A percentile compares a stretch with the other conserved stretches of the same genome.
Evolutionary conservation across 2,329 filamentous ascomycete genomes (phyloP).

Genomic region (Fusarium vanettenii): DNA sequence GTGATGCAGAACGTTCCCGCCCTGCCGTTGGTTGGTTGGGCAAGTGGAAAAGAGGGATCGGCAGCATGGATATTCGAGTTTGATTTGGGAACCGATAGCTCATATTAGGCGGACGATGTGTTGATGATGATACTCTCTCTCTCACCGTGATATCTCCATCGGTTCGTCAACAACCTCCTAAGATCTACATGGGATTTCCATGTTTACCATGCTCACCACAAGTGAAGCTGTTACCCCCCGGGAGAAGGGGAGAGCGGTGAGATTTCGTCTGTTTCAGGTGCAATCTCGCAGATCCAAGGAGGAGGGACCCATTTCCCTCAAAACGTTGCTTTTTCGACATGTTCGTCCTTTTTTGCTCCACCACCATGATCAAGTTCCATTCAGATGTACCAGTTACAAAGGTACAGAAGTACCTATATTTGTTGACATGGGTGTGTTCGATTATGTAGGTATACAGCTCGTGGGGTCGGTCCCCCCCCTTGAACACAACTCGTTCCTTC

Average conservation of each 20-base stretch:
- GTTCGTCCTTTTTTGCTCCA: not conserved
- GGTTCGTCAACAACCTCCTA: not conserved
- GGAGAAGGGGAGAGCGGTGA: slow-evolving; percentile 8
- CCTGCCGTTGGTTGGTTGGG: not conserved
- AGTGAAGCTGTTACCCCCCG: not conserved
- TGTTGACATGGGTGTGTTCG: not conserved
- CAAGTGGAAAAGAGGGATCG: slow-evolving; percentile 12
- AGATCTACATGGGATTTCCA: slow-evolving; percentile 9
- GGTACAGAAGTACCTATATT: not conserved
- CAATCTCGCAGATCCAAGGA: slow-evolving; percentile 16
- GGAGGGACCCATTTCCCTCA: not conserved
- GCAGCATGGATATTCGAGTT: slow-evolving; percentile 21
- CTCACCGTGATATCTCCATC: not conserved
- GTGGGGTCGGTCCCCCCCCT: not conserved
- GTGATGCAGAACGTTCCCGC: slow-evolving; percentile 6
- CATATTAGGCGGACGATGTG: slow-evolving; percentile 8
- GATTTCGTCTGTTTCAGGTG: slow-evolving; percentile 14
- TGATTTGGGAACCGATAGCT: not conserved
- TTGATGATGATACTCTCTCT: not conserved
- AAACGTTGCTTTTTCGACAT: not conserved
- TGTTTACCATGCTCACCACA: not conserved
- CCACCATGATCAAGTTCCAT: not conserved
- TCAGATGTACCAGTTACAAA: not conserved
- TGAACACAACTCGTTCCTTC: not conserved
- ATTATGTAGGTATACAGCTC: not conserved